phyloP scores from a whole-genome alignment of 768 basidiomycete genomes.

The Kwoniella pini region DNA sequence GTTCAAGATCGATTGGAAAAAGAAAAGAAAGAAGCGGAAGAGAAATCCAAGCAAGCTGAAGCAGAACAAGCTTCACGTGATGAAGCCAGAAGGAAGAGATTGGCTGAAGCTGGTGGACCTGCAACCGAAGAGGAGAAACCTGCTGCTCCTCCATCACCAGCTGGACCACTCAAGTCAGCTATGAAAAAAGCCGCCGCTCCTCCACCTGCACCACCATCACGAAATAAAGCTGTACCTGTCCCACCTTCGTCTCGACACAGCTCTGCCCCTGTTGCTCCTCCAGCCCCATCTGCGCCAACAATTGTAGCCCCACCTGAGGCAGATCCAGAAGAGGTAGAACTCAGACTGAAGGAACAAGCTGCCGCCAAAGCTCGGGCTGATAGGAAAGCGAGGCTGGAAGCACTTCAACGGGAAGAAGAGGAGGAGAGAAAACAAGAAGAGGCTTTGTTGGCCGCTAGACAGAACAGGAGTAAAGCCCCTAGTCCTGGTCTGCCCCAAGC shows the following conservation, averaged over 20 bases:
- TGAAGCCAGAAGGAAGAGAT: slow-evolving; percentile 66
- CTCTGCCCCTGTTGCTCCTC: slow-evolving; percentile 44
- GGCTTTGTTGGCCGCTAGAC: slow-evolving; percentile 46
- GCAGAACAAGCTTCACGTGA: slow-evolving; percentile 78
- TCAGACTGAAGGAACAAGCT: slow-evolving; percentile 70
- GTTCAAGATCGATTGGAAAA: slow-evolving; percentile 81
- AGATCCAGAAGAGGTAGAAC: slow-evolving; percentile 74
- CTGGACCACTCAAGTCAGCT: slow-evolving; percentile 56
- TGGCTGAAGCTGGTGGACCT: slow-evolving; percentile 62
- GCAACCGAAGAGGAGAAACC: slow-evolving; percentile 58
- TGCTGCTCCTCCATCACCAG: slow-evolving; percentile 56
- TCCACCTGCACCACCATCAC: slow-evolving; percentile 49
- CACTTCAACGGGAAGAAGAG: slow-evolving; percentile 68
- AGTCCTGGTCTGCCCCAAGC: slow-evolving; percentile 4
- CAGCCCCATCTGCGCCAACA: slow-evolving; percentile 49
- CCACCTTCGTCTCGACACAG: slow-evolving; percentile 12
- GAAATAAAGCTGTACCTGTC: slow-evolving; percentile 25
- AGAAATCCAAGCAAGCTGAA: slow-evolving; percentile 76
- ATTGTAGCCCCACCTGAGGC: slow-evolving; percentile 57
- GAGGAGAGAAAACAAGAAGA: slow-evolving; percentile 65
- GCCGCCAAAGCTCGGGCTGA: slow-evolving; percentile 70
- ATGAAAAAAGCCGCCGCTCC: slow-evolving; percentile 58
- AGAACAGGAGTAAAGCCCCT: slow-evolving; percentile 32
- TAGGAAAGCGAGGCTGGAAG: slow-evolving; percentile 61
- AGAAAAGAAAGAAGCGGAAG: slow-evolving; percentile 89